Percentiles rank a stretch among this genome's conserved stretches.
Conservation (phyloP, 163 green algal species). For the Volvox carteri region DNA sequence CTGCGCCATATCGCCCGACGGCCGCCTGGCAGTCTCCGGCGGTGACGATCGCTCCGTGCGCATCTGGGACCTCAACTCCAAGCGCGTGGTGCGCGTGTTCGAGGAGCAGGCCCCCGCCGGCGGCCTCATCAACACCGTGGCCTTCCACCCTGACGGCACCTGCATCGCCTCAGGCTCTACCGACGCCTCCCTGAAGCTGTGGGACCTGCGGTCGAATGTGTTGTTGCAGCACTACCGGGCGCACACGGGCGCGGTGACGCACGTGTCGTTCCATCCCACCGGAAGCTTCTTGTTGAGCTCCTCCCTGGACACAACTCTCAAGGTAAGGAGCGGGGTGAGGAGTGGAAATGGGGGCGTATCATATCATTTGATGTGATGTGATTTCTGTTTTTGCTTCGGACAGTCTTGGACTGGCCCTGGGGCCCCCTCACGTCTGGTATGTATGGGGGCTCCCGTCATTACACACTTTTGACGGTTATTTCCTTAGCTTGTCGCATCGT, state of each 20-base stretch:
- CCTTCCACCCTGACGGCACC: slow-evolving; percentile 91
- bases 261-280: slow-evolving; percentile 84
- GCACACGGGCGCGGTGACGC: slow-evolving; percentile 80
- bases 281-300: slow-evolving; percentile 91
- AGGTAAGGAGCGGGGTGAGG: no score
- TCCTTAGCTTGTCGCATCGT: no score
- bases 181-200: slow-evolving; percentile 87
- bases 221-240: slow-evolving; percentile 90
- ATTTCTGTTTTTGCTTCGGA: no score
- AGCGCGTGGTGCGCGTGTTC: slow-evolving; percentile 59
- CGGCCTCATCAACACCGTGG: slow-evolving; percentile 76
- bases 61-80: slow-evolving; percentile 85
- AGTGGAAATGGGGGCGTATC: no score
- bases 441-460: no score
- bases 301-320: slow-evolving; percentile 86
- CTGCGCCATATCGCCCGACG: slow-evolving; percentile 83
- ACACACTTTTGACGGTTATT: no score
- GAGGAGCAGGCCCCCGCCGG: slow-evolving; percentile 3
- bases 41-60: slow-evolving; percentile 87
- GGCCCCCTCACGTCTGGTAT: no score
- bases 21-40: slow-evolving; percentile 82
- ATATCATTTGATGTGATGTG: background rate
- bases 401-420: no score
- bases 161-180: slow-evolving; percentile 80
- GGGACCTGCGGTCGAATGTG: slow-evolving; percentile 83